These are phyloP conservation scores for Gossypioides kirkii DNA, from an alignment of 345 rosid genomes.

Conservation along the genomic window DNA sequence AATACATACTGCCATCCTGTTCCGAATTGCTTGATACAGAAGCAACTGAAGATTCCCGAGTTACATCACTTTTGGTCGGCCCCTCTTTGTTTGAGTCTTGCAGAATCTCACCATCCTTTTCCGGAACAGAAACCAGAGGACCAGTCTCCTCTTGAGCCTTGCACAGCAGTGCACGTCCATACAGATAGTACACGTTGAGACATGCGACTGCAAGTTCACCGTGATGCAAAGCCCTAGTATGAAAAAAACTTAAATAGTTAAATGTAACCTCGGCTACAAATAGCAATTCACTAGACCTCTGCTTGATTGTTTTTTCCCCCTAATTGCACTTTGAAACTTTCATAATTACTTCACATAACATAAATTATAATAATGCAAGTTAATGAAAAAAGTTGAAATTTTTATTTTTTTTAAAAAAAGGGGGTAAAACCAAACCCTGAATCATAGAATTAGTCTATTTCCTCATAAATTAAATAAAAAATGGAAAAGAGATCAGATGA, in stretches of 20 bases:
- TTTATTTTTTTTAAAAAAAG: too few species aligned
- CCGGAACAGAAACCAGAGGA: constrained; percentile 69
- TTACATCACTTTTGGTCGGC: constrained; percentile 31
- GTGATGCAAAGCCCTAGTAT: constrained; percentile 52
- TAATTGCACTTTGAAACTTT: not conserved
- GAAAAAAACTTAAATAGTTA: not conserved
- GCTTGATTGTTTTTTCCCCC: not conserved
- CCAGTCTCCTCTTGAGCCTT: constrained; percentile 95
- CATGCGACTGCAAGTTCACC: constrained; percentile 81
- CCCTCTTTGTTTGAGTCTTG: constrained; percentile 42
- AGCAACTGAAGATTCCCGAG: constrained; percentile 48
- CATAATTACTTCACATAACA: not conserved
- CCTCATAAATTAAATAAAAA: not conserved
- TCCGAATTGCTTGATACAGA: constrained; percentile 42
- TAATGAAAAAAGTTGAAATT: too few species aligned
- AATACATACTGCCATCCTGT: constrained; percentile 19
- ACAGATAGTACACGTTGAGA: constrained; percentile 60
- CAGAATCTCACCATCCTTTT: constrained; percentile 48
- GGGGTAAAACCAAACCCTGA: too few species aligned
- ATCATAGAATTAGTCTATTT: too few species aligned
- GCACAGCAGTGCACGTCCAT: constrained; percentile 71
- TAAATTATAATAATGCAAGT: too few species aligned
- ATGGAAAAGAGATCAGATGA: not conserved
- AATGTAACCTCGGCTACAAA: not conserved
- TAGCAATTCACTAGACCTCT: not conserved